phyloP scores from a whole-genome alignment of 352 stramenopile species.

The Globisporangium emineosum region DNA sequence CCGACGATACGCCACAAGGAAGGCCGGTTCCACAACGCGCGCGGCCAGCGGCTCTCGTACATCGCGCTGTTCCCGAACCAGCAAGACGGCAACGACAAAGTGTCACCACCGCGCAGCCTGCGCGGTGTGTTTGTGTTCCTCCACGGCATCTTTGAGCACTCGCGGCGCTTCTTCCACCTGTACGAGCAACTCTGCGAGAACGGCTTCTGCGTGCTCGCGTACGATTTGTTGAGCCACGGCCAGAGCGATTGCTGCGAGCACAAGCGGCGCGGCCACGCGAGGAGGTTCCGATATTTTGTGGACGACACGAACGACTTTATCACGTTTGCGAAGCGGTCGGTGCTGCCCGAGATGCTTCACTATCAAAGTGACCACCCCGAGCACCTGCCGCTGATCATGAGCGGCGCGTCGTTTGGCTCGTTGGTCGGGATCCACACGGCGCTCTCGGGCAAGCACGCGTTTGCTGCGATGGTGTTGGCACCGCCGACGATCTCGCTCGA shows the following conservation, averaged over 20 bases:
- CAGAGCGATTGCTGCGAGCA: conserved; percentile 35
- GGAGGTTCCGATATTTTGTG: conserved; percentile 43
- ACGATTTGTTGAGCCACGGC: conserved; percentile 47
- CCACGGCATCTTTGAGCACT: conserved; percentile 50
- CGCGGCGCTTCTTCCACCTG: conserved; percentile 36
- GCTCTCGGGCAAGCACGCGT: conserved; percentile 23
- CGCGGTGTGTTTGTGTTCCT: conserved; percentile 44
- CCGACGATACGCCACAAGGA: conserved; percentile 30
- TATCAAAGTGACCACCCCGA: neutral
- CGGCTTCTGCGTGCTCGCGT: conserved; percentile 44
- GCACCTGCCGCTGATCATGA: conserved; percentile 21
- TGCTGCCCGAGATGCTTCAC: conserved; percentile 27
- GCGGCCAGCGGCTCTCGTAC: conserved; percentile 42
- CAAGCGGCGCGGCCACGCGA: conserved; percentile 28
- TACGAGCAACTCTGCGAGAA: conserved; percentile 35
- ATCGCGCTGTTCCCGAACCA: conserved; percentile 31
- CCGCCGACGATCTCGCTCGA: conserved; percentile 23
- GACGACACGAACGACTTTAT: conserved; percentile 54
- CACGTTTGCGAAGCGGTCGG: conserved; percentile 28
- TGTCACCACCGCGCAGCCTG: conserved; percentile 10
- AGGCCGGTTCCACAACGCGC: conserved; percentile 34
- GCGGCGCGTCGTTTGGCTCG: conserved; percentile 30
- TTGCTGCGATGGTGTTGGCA: conserved; percentile 23
- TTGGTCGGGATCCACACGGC: conserved; percentile 30
- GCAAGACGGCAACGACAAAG: neutral